Percentiles rank a stretch among this genome's conserved stretches.
Conservation (phyloP, 306 rosid genomes). For the Abrus pulchellus region DNA sequence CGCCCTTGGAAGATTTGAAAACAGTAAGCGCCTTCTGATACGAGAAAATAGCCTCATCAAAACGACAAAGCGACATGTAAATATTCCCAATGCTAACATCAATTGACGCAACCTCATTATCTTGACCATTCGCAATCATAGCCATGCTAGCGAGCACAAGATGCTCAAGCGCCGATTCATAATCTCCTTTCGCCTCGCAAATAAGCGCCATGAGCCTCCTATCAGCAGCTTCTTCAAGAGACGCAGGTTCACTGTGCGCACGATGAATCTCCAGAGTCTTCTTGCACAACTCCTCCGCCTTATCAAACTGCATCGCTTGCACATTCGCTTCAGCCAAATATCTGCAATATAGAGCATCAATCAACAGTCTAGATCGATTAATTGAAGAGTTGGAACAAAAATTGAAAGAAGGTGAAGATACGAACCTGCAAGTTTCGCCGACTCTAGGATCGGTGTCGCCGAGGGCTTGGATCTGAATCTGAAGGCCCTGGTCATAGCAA, state of each 20-base stretch:
- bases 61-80: slow-evolving; percentile 94
- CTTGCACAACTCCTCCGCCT: slow-evolving; percentile 91
- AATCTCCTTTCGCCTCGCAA: slow-evolving; percentile 92
- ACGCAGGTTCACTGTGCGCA: slow-evolving; percentile 95
- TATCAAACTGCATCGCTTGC: slow-evolving; percentile 98
- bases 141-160: slow-evolving; percentile 99
- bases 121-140: slow-evolving; percentile 94
- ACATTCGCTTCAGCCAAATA: slow-evolving; percentile 97
- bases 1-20: slow-evolving; percentile 89
- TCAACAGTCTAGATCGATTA: neutral
- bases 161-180: slow-evolving; percentile 88
- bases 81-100: slow-evolving; percentile 97
- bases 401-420: neutral
- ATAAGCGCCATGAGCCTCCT: slow-evolving; percentile 92
- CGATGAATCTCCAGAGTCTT: slow-evolving; percentile 91
- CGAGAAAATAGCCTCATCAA: slow-evolving; percentile 95
- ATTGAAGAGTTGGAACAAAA: no score
- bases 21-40: slow-evolving; percentile 99
- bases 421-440: slow-evolving; percentile 86
- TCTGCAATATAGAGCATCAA: slow-evolving; percentile 55
- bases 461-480: slow-evolving; percentile 93
- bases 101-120: slow-evolving; percentile 91
- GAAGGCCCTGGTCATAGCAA: slow-evolving; percentile 86
- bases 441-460: slow-evolving; percentile 97
- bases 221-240: slow-evolving; percentile 98